Conservation (phyloP, 495 filamentous ascomycete genomes). For the Annulohypoxylon stygium region DNA sequence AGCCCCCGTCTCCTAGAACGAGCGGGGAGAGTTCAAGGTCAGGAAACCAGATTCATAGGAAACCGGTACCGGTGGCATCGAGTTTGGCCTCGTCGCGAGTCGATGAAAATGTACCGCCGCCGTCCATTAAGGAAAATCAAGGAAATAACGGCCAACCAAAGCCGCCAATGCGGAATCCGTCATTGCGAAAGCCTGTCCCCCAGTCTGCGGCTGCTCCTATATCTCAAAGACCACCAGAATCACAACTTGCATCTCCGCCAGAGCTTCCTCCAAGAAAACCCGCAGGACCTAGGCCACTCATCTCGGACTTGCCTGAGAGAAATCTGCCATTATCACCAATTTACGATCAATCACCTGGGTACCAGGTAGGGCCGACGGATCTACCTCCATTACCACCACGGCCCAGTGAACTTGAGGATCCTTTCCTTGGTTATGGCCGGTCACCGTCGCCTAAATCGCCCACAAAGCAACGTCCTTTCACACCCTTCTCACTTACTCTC, state of each 20-base stretch:
- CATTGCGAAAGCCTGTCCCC: slow-evolving; percentile 27
- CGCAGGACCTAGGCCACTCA: slow-evolving; percentile 36
- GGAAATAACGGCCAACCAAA: slow-evolving; percentile 14
- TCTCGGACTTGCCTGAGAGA: slow-evolving; percentile 21
- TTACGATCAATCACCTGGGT: slow-evolving; percentile 27
- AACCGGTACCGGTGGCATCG: slow-evolving; percentile 55
- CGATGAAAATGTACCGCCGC: slow-evolving; percentile 30
- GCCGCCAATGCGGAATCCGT: slow-evolving; percentile 21
- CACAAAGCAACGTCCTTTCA: slow-evolving; percentile 41
- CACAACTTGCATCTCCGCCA: slow-evolving; percentile 26
- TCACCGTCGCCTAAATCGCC: slow-evolving; percentile 44
- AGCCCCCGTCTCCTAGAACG: slow-evolving; percentile 59
- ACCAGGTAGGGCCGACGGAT: slow-evolving; percentile 28
- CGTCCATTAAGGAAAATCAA: slow-evolving; percentile 48
- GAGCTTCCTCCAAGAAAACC: slow-evolving; percentile 37
- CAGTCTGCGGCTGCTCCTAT: slow-evolving; percentile 15
- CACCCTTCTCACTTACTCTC: slow-evolving; percentile 76
- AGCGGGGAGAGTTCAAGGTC: slow-evolving; percentile 61
- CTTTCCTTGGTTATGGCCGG: slow-evolving; percentile 19
- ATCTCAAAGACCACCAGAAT: slow-evolving; percentile 13
- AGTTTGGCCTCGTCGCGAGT: slow-evolving; percentile 38
- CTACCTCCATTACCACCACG: slow-evolving; percentile 35
- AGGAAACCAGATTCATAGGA: slow-evolving; percentile 55
- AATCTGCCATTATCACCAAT: slow-evolving; percentile 31
- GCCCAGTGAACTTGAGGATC: slow-evolving; percentile 21